Evolutionary conservation across 2,329 filamentous ascomycete species (phyloP), one percentile per base, ranked within the genome.

Genomic region (Hirsutella thompsonii): DNA sequence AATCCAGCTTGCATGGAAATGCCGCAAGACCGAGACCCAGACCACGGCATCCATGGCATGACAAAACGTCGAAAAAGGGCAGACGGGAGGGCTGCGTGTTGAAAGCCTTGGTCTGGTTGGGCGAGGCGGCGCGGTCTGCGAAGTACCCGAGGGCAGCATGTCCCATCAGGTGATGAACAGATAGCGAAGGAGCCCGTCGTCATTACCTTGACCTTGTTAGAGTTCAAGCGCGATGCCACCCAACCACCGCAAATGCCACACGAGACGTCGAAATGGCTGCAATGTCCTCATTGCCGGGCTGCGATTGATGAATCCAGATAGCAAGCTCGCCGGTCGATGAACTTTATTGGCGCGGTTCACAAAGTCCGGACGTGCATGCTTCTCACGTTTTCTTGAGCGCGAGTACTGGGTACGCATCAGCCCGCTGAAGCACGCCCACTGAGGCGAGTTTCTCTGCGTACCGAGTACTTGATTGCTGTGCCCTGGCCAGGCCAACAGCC

Each of bases 81-180:
- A 26, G 23, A 26, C 23, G 11, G n/a, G 23, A 26, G 6, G 11
- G 23, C 23, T 26, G 18, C 34, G 18, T 20, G 34, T 11, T 19
- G 16, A 11, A 20, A 16, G 16, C 5, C 18, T 36, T 20, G 9
- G 5, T 16, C 16, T n/a, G 16, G 32, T n/a, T 34, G 32, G 32
- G 20, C 16, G 19, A n/a, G n/a, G n/a, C n/a, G 19, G 19, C 30
- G 21, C 26, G 18, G 20, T 21, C 35, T 23, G 38, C 21, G 19
- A 20, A 16, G 20, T n/a, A n/a, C n/a, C n/a, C n/a, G n/a, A n/a
- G 11, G 28, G 30, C 30, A 32, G 30, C 8, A 16, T 14, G n/a
- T 11, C 19, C 20, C 36, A 42, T 42, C 40, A 42, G 36, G 35
- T 42, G 40, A 42, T 42, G 28, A 16, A 23, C 30, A 38, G n/a